Percentiles rank a stretch among this genome's conserved stretches.
These are phyloP conservation scores for Phytophthora uliginosa DNA, from an alignment of 352 stramenopile genomes.

Conservation along the genomic window DNA sequence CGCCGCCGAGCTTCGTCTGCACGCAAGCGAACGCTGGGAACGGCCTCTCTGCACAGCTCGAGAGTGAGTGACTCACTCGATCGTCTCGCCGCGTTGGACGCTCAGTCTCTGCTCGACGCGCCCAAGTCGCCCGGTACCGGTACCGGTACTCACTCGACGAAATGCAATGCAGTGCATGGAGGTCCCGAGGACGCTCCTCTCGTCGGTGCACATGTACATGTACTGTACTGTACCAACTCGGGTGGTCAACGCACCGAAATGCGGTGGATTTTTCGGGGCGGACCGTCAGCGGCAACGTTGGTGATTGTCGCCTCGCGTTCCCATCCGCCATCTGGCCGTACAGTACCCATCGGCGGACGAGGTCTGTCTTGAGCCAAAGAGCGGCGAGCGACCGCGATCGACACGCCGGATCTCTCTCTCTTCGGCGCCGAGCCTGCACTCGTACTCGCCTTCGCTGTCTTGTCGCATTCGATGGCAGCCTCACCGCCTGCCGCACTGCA, in stretches of 20 bases:
- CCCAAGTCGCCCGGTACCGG: background rate
- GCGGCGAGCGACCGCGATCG: conserved; percentile 14
- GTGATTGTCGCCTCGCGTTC: conserved; percentile 23
- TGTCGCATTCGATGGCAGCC: background rate
- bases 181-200: background rate
- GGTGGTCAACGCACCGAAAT: conserved; percentile 25
- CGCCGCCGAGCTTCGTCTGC: conserved; percentile 4
- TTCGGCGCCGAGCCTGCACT: background rate
- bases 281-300: conserved; percentile 10
- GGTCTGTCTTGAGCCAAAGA: background rate
- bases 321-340: conserved; percentile 17
- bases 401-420: conserved; percentile 21
- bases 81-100: background rate
- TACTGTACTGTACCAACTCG: too few relatives aligned
- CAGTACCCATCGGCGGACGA: conserved; percentile 7
- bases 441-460: background rate
- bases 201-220: background rate
- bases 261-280: conserved; percentile 31
- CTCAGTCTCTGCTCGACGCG: background rate
- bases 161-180: background rate
- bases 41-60: conserved; percentile 23
- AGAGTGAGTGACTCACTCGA: background rate
- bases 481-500: background rate
- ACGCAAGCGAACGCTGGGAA: conserved; percentile 12
- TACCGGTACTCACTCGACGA: background rate